Percentiles rank a stretch among this genome's conserved stretches.
phyloP scores from a whole-genome alignment of 345 rosid species.

The Angophora floribunda region DNA sequence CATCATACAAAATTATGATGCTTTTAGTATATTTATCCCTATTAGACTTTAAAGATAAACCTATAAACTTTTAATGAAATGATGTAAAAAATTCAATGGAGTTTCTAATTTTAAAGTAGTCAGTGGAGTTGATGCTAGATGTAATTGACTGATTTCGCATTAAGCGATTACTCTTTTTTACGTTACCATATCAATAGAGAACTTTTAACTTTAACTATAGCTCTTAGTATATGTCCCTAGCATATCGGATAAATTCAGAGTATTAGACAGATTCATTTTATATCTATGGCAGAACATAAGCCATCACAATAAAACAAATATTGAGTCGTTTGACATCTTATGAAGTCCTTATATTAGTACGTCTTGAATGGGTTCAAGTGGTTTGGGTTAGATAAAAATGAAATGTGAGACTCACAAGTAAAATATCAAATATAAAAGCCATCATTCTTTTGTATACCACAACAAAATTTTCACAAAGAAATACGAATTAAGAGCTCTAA shows the following conservation, averaged over 20 bases:
- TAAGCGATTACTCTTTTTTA: not conserved
- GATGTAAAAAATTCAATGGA: not conserved
- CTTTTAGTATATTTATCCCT: too few relatives aligned
- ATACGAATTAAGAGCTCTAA: not conserved
- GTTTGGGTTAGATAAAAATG: not conserved
- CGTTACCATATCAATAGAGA: too few relatives aligned
- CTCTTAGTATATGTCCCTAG: not conserved
- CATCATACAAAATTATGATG: fast-evolving
- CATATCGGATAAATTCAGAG: too few relatives aligned
- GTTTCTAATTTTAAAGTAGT: not conserved
- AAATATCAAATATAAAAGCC: not conserved
- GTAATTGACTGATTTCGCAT: not conserved
- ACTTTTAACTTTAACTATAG: not conserved
- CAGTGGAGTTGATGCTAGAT: not conserved
- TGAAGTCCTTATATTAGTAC: not conserved
- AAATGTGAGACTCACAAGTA: not conserved
- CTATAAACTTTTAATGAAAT: not conserved
- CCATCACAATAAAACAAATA: not conserved
- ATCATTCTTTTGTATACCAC: too few relatives aligned
- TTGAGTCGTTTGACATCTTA: not conserved
- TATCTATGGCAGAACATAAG: not conserved
- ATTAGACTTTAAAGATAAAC: not conserved
- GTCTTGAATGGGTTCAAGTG: not conserved
- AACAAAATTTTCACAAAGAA: not conserved
- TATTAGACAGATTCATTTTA: not conserved